These are phyloP conservation scores for Phytophthora niederhauseri DNA, from an alignment of 352 stramenopile genomes.

Conservation along the genomic window DNA sequence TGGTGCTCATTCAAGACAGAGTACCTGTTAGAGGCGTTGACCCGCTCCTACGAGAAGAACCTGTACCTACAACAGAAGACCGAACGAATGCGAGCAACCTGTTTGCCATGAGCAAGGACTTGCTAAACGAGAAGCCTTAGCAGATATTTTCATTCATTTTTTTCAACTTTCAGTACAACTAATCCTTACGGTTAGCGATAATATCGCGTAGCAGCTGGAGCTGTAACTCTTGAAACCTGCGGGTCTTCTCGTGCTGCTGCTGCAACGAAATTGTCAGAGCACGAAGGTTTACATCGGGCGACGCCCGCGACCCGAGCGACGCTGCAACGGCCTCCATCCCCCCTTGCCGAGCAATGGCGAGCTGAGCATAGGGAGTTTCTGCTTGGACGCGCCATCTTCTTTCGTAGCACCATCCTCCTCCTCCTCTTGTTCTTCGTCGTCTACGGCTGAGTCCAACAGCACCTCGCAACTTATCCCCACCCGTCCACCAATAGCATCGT, in stretches of 20 bases:
- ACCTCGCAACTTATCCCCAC: slow-evolving; percentile 13
- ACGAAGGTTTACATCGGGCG: background rate
- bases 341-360: background rate
- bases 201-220: background rate
- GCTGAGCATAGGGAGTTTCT: background rate
- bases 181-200: background rate
- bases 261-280: background rate
- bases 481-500: slow-evolving; percentile 5
- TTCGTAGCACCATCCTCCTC: background rate
- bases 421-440: background rate
- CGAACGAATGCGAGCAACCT: background rate
- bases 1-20: background rate
- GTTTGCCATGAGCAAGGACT: background rate
- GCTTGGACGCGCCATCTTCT: background rate
- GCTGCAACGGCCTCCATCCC: slow-evolving; percentile 10
- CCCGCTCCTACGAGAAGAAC: background rate
- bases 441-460: background rate
- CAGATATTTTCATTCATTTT: background rate
- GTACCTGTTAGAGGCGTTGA: background rate
- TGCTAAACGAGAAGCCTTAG: background rate
- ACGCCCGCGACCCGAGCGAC: background rate
- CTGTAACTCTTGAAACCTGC: background rate
- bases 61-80: background rate
- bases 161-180: background rate
- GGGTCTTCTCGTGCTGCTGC: background rate